Percentiles rank a stretch among this genome's conserved stretches.
Conservation (phyloP, 2,329 filamentous ascomycete species). For the Aspergillus chevalieri region DNA sequence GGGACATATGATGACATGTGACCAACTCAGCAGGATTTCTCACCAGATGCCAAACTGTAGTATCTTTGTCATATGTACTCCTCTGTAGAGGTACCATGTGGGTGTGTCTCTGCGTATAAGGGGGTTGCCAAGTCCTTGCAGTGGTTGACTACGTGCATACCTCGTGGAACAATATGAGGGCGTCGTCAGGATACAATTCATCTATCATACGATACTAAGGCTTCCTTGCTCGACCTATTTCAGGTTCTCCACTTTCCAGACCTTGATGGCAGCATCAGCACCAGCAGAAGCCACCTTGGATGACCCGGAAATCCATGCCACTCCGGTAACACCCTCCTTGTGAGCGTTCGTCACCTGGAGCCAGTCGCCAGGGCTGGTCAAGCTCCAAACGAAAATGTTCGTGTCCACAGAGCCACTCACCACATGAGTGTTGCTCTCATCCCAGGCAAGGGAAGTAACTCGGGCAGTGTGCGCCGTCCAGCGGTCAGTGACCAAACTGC, state of each 20-base stretch:
- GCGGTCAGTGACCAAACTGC: slow-evolving; percentile 70
- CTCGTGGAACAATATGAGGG: background rate
- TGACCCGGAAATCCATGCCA: slow-evolving; percentile 67
- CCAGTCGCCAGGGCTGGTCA: slow-evolving; percentile 73
- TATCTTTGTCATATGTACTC: no score
- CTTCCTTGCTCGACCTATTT: slow-evolving; percentile 14
- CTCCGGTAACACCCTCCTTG: slow-evolving; percentile 89
- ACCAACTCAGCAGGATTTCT: no score
- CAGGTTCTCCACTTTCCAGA: slow-evolving; percentile 65
- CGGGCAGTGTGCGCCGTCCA: slow-evolving; percentile 68
- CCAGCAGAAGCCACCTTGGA: slow-evolving; percentile 70
- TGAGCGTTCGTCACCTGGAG: slow-evolving; percentile 83
- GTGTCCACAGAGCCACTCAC: slow-evolving; percentile 85
- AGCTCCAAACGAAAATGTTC: slow-evolving; percentile 86
- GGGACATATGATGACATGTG: no score
- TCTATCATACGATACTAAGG: no score
- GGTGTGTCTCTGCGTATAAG: no score
- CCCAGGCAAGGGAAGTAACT: slow-evolving; percentile 69
- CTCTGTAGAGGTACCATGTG: no score
- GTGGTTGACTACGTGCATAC: background rate
- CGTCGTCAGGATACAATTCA: no score
- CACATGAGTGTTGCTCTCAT: slow-evolving; percentile 66
- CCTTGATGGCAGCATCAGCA: slow-evolving; percentile 83
- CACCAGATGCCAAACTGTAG: no score
- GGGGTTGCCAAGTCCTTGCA: no score